phyloP scores from a whole-genome alignment of 345 rosid species.

The Lepidium sativum region DNA sequence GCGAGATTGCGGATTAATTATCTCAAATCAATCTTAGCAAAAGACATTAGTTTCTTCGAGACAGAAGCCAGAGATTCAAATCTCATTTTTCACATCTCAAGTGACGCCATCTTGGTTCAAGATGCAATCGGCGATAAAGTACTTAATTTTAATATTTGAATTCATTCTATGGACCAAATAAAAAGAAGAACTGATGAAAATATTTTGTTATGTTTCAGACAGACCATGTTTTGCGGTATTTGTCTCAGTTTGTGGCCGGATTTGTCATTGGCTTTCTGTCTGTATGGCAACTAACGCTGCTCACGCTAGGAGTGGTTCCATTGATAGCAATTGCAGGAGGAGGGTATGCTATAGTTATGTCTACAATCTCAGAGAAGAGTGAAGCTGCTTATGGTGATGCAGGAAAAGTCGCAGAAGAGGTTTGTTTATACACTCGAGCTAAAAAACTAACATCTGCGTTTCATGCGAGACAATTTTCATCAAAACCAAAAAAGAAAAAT shows the following conservation, averaged over 20 bases:
- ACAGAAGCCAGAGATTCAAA: conserved; percentile 64
- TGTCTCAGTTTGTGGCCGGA: conserved; percentile 58
- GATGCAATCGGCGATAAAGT: conserved; percentile 94
- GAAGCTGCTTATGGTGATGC: conserved; percentile 84
- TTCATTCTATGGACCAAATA: background rate
- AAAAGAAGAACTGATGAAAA: background rate
- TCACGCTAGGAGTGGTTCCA: conserved; percentile 85
- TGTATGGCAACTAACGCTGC: conserved; percentile 73
- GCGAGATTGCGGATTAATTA: conserved; percentile 57
- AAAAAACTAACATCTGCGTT: background rate
- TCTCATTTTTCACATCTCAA: conserved; percentile 58
- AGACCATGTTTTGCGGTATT: conserved; percentile 66
- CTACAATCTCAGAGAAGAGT: conserved; percentile 64
- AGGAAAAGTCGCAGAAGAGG: conserved; percentile 79
- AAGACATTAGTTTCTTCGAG: conserved; percentile 63
- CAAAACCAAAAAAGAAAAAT: background rate
- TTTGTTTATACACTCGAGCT: conserved; percentile 2
- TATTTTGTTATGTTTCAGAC: conserved; percentile 35
- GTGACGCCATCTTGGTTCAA: conserved; percentile 79
- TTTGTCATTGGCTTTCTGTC: conserved; percentile 58
- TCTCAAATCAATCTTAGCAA: conserved; percentile 51
- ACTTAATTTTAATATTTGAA: background rate
- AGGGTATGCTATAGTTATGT: conserved; percentile 57
- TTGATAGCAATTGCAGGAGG: conserved; percentile 74
- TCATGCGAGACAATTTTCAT: background rate